phyloP scores from a whole-genome alignment of 2,329 filamentous ascomycete species.

The Penicillium sp. region DNA sequence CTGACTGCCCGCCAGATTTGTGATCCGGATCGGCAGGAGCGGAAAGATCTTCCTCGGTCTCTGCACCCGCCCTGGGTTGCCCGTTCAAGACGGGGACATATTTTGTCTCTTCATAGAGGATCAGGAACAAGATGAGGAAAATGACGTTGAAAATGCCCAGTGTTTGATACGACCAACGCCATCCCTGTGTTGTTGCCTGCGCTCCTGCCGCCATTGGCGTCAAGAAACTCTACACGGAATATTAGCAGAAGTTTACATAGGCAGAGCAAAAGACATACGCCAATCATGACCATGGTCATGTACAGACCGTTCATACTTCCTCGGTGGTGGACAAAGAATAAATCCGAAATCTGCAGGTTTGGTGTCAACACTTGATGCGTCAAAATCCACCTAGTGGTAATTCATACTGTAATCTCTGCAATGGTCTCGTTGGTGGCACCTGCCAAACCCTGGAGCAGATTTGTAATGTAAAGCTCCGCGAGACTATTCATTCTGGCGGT shows the following conservation, averaged over 20 bases:
- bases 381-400: conserved; percentile 36
- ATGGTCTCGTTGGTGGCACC: conserved; percentile 46
- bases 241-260: neutral
- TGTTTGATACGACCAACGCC: conserved; percentile 41
- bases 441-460: conserved; percentile 45
- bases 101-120: conserved; percentile 44
- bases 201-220: conserved; percentile 38
- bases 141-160: conserved; percentile 36
- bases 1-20: conserved; percentile 11
- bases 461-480: conserved; percentile 48
- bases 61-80: neutral
- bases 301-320: conserved; percentile 55
- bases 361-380: neutral
- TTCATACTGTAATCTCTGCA: conserved; percentile 46
- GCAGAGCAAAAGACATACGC: conserved; percentile 35
- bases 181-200: conserved; percentile 37
- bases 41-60: conserved; percentile 7
- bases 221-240: conserved; percentile 29
- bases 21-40: neutral
- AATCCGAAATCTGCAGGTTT: conserved; percentile 42
- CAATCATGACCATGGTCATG: conserved; percentile 44
- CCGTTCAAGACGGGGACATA: conserved; percentile 25
- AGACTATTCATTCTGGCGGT: conserved; percentile 44
- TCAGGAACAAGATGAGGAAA: conserved; percentile 33
- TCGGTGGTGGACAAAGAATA: conserved; percentile 56